These are phyloP conservation scores for Leishmania martiniquensis DNA, from an alignment of 208 protist genomes.

Conservation along the genomic window DNA sequence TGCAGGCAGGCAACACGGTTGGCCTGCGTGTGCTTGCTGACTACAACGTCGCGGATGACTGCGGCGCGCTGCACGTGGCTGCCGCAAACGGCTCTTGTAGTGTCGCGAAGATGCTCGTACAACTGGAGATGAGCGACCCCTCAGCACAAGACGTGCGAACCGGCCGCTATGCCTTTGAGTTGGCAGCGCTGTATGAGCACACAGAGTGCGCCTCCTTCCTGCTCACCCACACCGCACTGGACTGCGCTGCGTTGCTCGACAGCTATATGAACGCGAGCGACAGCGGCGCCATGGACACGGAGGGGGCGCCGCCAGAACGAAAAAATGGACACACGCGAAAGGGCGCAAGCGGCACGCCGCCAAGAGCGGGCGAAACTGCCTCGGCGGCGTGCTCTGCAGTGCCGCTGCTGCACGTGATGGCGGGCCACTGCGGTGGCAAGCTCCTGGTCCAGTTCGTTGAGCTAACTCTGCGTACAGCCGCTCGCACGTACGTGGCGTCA, in stretches of 20 bases:
- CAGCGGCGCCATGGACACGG: not conserved
- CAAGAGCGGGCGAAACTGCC: not conserved
- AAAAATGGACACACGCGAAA: not conserved
- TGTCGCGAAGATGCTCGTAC: constrained; percentile 66
- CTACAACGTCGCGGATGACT: constrained; percentile 75
- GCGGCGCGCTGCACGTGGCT: constrained; percentile 61
- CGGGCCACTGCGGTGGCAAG: constrained; percentile 45
- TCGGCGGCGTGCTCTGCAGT: not conserved
- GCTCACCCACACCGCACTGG: constrained; percentile 46
- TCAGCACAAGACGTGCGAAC: constrained; percentile 22
- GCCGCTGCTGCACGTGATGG: constrained; percentile 46
- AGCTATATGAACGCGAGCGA: not conserved
- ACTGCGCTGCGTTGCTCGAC: constrained; percentile 16
- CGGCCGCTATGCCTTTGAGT: constrained; percentile 72
- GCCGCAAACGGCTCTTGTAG: constrained; percentile 53
- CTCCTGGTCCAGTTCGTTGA: constrained; percentile 56
- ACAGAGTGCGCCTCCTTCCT: constrained; percentile 55
- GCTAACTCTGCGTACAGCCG: constrained; percentile 25
- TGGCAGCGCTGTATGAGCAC: constrained; percentile 52
- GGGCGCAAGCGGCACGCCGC: not conserved
- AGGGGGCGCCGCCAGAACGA: not conserved
- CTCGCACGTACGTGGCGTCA: constrained; percentile 8
- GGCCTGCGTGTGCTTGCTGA: constrained; percentile 80
- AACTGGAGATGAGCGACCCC: constrained; percentile 72
- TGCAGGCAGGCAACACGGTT: constrained; percentile 56